Base-by-base conservation (phyloP, 371 early-diverging fungal species). In the Mortierella sp. region DNA sequence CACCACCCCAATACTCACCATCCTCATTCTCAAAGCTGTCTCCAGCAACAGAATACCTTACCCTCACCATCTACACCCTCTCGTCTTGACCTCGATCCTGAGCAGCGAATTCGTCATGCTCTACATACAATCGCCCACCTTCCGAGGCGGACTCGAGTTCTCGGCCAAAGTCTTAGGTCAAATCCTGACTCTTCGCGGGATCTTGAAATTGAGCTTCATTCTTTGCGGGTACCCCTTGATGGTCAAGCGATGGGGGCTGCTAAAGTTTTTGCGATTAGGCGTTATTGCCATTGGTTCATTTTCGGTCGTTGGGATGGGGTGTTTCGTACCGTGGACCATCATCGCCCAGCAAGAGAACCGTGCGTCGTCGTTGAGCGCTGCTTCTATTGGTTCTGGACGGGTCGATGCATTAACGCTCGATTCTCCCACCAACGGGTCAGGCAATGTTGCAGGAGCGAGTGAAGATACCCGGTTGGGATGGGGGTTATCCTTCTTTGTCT, bases 41-140 rank as follows among this genome's bases (percentile, higher is more conserved):
- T 0, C 82, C 79, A 1, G 73, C 73, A 16, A 61, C 76, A 9
- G 73, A 78, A 34, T 75, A 69, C 37, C 69, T 82, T n/a, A 72
- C 72, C 55, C 59, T 82, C 21, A 26, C 50, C 6, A 76, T 82
- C 31, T 82, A 82, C 64, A 71, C 73, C 26, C 53, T 78, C 55
- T 82, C 24, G 82, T 82, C 21, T 26, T 78, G 19, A 78, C 59
- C 0, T 78, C 79, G 11, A 82, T 78, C 64, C 57, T 78, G 4
- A 73, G 75, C 16, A 69, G 75, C 44, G 82, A 78, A 53, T 78
- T 78, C 37, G 50, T 78, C 40, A 78, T 82, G 82, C 76, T 82
- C 48, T 82, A 82, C 59, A 82, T 76, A 4, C 82, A 82, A 55
- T 69, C 59, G 0, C 79, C 82, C 8, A 16, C 48, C 26, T 4